These are phyloP conservation scores for Penicillium bialowiezense DNA, from an alignment of 495 filamentous ascomycete genomes.

Conservation along the genomic window DNA sequence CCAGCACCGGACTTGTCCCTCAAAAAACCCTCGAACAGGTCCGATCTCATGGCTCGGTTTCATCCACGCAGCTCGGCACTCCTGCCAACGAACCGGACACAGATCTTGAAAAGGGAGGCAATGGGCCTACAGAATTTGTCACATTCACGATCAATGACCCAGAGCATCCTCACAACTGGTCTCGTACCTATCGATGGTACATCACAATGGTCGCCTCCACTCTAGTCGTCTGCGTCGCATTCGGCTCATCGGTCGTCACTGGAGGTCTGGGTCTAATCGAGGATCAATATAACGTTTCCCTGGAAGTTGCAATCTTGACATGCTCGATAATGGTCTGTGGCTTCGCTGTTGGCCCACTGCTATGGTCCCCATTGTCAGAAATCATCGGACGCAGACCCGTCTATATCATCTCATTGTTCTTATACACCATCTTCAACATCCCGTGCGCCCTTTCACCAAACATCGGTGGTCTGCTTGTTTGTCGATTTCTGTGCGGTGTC, in stretches of 20 bases:
- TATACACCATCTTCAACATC: constrained; percentile 58
- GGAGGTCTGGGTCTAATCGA: constrained; percentile 58
- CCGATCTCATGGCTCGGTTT: constrained; percentile 15
- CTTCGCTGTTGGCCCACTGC: constrained; percentile 48
- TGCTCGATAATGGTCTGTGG: constrained; percentile 40
- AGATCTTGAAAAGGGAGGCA: constrained; percentile 23
- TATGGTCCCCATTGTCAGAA: constrained; percentile 70
- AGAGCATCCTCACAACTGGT: constrained; percentile 55
- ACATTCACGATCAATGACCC: constrained; percentile 43
- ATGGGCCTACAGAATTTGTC: constrained; percentile 21
- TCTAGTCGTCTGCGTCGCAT: constrained; percentile 54
- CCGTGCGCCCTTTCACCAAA: constrained; percentile 57
- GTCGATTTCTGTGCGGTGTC: constrained; percentile 56
- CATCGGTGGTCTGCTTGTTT: constrained; percentile 50
- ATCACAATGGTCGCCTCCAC: constrained; percentile 51
- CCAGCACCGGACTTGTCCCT: constrained; percentile 28
- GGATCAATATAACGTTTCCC: constrained; percentile 57
- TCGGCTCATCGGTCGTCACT: constrained; percentile 59
- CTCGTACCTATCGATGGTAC: constrained; percentile 52
- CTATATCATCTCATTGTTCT: constrained; percentile 48
- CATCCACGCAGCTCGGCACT: constrained; percentile 4
- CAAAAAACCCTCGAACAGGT: constrained; percentile 24
- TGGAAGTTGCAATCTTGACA: constrained; percentile 61
- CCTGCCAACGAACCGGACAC: not conserved
- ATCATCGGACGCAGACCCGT: constrained; percentile 65